phyloP scores from a whole-genome alignment of 1,284 basidiomycete species.

The Fomitopsis palustris region DNA sequence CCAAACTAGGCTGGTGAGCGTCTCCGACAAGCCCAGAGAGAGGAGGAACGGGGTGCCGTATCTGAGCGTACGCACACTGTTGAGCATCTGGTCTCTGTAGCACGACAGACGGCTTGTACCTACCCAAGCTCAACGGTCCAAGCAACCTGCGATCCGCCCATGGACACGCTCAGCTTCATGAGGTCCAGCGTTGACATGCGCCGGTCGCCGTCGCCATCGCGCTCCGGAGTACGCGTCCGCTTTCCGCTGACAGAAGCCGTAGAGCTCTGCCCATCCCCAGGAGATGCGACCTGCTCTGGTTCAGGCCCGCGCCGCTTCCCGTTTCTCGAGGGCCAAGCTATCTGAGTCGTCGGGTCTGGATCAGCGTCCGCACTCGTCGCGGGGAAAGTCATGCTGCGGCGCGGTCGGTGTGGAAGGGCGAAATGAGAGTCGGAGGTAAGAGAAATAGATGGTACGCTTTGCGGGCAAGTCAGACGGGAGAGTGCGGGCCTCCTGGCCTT shows the following conservation, averaged over 20 bases:
- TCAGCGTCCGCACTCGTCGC: conserved; percentile 50
- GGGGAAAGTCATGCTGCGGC: conserved; percentile 44
- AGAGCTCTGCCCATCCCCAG: conserved; percentile 4
- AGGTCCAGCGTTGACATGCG: conserved; percentile 69
- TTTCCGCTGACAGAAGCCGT: conserved; percentile 13
- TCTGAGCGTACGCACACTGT: conserved; percentile 36
- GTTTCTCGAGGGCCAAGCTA: conserved; percentile 64
- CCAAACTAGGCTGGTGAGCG: conserved; percentile 94
- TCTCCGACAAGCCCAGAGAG: conserved; percentile 85
- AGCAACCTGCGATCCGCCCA: conserved; percentile 89
- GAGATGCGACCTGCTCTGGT: neutral
- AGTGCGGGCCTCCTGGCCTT: conserved; percentile 4
- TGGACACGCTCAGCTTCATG: conserved; percentile 75
- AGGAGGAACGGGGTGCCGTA: conserved; percentile 95
- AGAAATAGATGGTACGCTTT: conserved; percentile 4
- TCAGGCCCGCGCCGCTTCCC: conserved; percentile 20
- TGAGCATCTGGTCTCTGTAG: neutral
- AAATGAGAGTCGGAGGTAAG: conserved; percentile 4
- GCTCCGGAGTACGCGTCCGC: conserved; percentile 12
- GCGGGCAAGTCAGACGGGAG: neutral
- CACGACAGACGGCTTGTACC: neutral
- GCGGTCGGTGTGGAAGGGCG: neutral
- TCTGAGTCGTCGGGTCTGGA: conserved; percentile 70
- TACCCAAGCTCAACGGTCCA: conserved; percentile 92
- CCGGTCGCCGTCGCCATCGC: conserved; percentile 16